These are phyloP conservation scores for Wickerhamiella galacta DNA, from an alignment of 805 yeast genomes.

Conservation along the genomic window DNA sequence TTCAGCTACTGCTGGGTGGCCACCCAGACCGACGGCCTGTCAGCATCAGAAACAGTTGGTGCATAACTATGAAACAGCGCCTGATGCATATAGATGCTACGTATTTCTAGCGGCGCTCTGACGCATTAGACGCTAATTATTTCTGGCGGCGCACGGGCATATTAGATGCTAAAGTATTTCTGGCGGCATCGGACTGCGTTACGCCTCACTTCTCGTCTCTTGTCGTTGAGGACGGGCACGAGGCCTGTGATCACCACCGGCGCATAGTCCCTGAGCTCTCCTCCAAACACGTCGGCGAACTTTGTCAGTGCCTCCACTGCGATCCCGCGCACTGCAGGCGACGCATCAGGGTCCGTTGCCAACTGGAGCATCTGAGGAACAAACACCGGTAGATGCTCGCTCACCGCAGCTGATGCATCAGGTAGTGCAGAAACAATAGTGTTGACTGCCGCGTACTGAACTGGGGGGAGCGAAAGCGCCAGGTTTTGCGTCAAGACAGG, in stretches of 20 bases:
- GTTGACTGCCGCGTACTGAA: slow-evolving; percentile 42
- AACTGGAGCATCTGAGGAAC: slow-evolving; percentile 35
- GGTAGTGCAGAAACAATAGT: slow-evolving; percentile 34
- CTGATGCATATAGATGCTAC: too few relatives aligned
- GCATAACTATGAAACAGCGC: too few relatives aligned
- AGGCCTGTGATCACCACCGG: slow-evolving; percentile 32
- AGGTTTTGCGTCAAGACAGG: slow-evolving; percentile 61
- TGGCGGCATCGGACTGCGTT: slow-evolving; percentile 71
- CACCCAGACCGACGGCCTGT: too few relatives aligned
- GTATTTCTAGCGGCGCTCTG: too few relatives aligned
- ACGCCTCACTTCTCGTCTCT: slow-evolving; percentile 56
- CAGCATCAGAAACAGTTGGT: too few relatives aligned
- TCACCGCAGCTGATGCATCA: slow-evolving; percentile 37
- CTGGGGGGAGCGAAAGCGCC: slow-evolving; percentile 29
- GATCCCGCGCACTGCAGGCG: slow-evolving; percentile 35
- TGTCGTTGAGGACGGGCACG: slow-evolving; percentile 47
- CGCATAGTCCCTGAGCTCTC: slow-evolving; percentile 36
- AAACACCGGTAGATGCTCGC: slow-evolving; percentile 38
- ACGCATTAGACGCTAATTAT: too few relatives aligned
- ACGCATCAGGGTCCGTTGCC: slow-evolving; percentile 12
- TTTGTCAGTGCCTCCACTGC: slow-evolving; percentile 43
- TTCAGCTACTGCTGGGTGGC: too few relatives aligned
- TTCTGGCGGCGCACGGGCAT: too few relatives aligned
- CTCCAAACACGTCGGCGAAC: slow-evolving; percentile 25
- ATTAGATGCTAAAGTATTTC: too few relatives aligned